Evolutionary conservation across 2,329 filamentous ascomycete genomes (phyloP).

Genomic region (Xylariales sp.): DNA sequence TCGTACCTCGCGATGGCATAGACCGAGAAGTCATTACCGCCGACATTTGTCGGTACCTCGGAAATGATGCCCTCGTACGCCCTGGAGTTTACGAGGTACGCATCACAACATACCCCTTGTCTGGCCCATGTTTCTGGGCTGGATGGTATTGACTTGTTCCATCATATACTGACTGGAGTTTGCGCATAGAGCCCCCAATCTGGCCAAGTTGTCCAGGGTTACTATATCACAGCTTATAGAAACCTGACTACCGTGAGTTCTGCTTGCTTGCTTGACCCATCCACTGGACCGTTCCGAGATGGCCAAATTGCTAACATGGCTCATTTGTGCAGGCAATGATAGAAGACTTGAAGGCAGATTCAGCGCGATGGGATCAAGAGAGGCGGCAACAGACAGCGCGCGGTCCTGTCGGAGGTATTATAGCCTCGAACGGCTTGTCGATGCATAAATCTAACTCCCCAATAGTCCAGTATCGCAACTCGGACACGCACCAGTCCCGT

Average conservation of each 20-base stretch:
- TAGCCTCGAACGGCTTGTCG: constrained; percentile 41
- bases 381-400: constrained; percentile 51
- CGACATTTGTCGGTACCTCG: constrained; percentile 79
- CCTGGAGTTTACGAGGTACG: constrained; percentile 69
- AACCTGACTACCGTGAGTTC: constrained; percentile 70
- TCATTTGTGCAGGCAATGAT: constrained; percentile 51
- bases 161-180: constrained; percentile 16
- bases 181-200: constrained; percentile 50
- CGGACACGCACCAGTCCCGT: constrained; percentile 41
- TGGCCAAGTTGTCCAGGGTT: constrained; percentile 62
- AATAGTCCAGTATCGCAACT: constrained; percentile 54
- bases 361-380: constrained; percentile 58
- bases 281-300: too few relatives aligned
- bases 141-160: too few relatives aligned
- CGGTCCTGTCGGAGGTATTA: constrained; percentile 54
- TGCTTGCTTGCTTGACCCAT: background rate
- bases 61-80: constrained; percentile 75
- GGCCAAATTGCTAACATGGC: constrained; percentile 13
- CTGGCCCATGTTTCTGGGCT: too few relatives aligned
- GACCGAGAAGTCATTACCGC: constrained; percentile 80
- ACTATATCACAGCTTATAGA: constrained; percentile 74
- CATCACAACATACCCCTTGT: too few relatives aligned
- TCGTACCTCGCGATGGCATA: constrained; percentile 75
- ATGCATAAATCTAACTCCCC: constrained; percentile 56
- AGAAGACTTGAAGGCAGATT: constrained; percentile 58